phyloP scores from a whole-genome alignment of 352 stramenopile species.

The Aphanomyces stellatus region DNA sequence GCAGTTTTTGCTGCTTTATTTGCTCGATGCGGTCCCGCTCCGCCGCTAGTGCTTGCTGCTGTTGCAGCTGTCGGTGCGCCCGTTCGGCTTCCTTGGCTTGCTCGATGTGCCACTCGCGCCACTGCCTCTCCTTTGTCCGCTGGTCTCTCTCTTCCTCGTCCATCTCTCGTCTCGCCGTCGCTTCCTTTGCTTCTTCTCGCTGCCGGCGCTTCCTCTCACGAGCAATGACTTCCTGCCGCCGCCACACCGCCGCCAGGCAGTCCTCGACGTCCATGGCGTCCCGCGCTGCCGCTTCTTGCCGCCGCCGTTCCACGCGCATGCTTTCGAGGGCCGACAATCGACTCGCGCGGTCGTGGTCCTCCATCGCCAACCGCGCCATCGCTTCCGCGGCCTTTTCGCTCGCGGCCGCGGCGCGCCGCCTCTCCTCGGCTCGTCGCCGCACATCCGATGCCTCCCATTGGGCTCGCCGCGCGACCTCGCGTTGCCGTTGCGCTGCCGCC shows the following conservation, averaged over 20 bases:
- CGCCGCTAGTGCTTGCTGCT: neutral
- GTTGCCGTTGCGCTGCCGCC: neutral
- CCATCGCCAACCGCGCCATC: neutral
- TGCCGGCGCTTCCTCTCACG: too few relatives aligned
- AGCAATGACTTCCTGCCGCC: neutral
- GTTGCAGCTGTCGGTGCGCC: neutral
- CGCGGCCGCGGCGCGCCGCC: too few relatives aligned
- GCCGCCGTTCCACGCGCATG: neutral
- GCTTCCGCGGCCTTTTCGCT: too few relatives aligned
- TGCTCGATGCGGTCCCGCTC: neutral
- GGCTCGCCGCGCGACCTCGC: neutral
- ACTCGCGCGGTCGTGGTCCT: too few relatives aligned
- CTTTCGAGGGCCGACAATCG: too few relatives aligned
- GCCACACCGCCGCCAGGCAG: neutral
- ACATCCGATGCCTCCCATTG: too few relatives aligned
- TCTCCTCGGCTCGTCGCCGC: neutral
- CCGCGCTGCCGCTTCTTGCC: neutral
- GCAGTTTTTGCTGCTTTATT: neutral
- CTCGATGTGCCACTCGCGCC: neutral
- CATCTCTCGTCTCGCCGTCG: neutral
- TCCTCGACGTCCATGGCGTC: too few relatives aligned
- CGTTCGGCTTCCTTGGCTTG: neutral
- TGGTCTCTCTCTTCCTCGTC: neutral
- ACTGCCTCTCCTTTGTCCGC: neutral
- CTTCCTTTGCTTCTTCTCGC: neutral